phyloP scores from a whole-genome alignment of 306 rosid species.

The Calophaca sinica region DNA sequence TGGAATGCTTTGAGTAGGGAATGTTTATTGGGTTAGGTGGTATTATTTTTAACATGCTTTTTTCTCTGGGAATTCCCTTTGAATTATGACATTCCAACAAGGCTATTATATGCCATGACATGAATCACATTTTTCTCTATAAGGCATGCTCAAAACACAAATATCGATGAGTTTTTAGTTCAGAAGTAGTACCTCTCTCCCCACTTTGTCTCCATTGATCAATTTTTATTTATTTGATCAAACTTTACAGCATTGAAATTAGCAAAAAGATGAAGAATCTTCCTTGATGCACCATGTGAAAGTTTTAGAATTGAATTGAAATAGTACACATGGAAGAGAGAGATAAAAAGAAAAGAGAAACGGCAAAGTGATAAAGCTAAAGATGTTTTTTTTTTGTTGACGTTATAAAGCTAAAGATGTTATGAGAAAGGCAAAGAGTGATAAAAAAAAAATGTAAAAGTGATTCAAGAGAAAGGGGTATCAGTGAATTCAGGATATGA shows the following conservation, averaged over 20 bases:
- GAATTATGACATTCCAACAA: background rate
- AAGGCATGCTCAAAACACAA: slow-evolving; percentile 10
- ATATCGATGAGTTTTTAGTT: background rate
- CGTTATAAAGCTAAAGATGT: background rate
- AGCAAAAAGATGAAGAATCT: slow-evolving; percentile 26
- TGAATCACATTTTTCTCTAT: background rate
- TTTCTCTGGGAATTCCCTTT: background rate
- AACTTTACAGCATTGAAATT: slow-evolving; percentile 3
- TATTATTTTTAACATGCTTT: slow-evolving; percentile 16
- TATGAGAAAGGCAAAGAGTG: too few relatives aligned
- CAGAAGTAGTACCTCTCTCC: background rate
- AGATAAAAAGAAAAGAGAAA: background rate
- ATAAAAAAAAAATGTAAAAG: background rate
- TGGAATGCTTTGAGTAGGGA: too few relatives aligned
- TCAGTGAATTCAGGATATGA: background rate
- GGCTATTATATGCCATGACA: background rate
- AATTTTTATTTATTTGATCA: background rate
- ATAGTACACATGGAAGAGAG: background rate
- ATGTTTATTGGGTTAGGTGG: slow-evolving; percentile 25
- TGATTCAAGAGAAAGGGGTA: too few relatives aligned
- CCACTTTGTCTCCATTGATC: background rate
- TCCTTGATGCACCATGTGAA: slow-evolving; percentile 17
- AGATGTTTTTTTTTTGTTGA: too few relatives aligned
- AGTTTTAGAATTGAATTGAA: background rate
- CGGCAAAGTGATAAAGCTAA: background rate